A percentile compares a stretch with the other conserved stretches of the same genome.
phyloP scores from a whole-genome alignment of 768 basidiomycete genomes.

The Serendipita indica region DNA sequence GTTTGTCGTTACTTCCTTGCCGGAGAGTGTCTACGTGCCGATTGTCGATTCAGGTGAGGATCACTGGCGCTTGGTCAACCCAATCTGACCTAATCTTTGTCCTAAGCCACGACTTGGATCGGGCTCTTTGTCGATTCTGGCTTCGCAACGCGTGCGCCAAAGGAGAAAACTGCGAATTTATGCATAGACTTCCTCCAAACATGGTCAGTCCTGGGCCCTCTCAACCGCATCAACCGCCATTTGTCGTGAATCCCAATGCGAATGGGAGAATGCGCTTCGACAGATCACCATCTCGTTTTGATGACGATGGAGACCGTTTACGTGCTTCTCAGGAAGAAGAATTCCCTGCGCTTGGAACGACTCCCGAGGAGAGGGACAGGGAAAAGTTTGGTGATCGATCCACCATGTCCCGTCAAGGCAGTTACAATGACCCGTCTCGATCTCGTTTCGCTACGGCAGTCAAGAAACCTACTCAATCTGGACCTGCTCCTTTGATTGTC shows the following conservation, averaged over 20 bases:
- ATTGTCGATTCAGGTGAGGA: slow-evolving; percentile 91
- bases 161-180: slow-evolving; percentile 89
- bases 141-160: slow-evolving; percentile 94
- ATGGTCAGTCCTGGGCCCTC: slow-evolving; percentile 34
- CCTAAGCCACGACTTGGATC: slow-evolving; percentile 82
- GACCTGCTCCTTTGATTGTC: slow-evolving; percentile 5
- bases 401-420: slow-evolving; percentile 15
- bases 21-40: slow-evolving; percentile 88
- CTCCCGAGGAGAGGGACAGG: slow-evolving; percentile 13
- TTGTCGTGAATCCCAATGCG: slow-evolving; percentile 9
- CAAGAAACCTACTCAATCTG: slow-evolving; percentile 36
- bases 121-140: slow-evolving; percentile 95
- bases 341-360: slow-evolving; percentile 44
- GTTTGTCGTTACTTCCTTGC: slow-evolving; percentile 96
- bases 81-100: background rate
- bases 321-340: slow-evolving; percentile 31
- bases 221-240: slow-evolving; percentile 16
- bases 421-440: slow-evolving; percentile 66
- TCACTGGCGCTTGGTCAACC: background rate
- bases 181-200: slow-evolving; percentile 80
- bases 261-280: slow-evolving; percentile 7
- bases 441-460: slow-evolving; percentile 83
- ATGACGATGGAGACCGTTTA: background rate
- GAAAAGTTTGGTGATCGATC: slow-evolving; percentile 21
- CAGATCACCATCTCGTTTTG: background rate